Conservation (phyloP, 345 rosid genomes). For the Triadica sebifera region DNA sequence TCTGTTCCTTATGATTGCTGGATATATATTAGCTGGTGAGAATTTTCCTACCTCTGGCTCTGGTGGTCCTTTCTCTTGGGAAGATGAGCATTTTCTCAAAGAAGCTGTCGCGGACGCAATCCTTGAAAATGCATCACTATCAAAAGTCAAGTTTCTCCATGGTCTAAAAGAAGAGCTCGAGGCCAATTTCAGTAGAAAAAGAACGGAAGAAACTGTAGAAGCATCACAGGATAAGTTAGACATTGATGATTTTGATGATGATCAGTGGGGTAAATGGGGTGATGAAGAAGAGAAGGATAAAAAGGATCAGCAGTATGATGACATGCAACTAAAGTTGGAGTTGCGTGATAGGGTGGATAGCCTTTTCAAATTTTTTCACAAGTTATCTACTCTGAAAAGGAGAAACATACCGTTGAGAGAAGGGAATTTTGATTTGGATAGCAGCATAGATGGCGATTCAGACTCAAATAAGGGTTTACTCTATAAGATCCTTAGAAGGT, state of each 20-base stretch:
- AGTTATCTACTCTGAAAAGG: constrained; percentile 58
- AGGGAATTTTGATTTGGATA: constrained; percentile 50
- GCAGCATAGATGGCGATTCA: constrained; percentile 33
- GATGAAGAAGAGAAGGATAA: constrained; percentile 60
- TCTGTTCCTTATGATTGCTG: constrained; percentile 64
- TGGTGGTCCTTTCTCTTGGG: constrained; percentile 95
- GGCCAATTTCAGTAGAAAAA: constrained; percentile 46
- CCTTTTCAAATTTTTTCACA: constrained; percentile 77
- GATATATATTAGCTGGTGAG: constrained; percentile 92
- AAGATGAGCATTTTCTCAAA: constrained; percentile 89
- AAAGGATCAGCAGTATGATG: constrained; percentile 52
- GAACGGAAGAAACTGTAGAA: constrained; percentile 44
- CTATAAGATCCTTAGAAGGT: constrained; percentile 56
- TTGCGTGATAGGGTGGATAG: constrained; percentile 83
- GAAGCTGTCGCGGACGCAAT: constrained; percentile 81
- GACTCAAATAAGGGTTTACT: constrained; percentile 64
- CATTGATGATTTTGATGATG: constrained; percentile 88
- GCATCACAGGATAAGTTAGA: constrained; percentile 43
- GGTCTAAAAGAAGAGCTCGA: constrained; percentile 72
- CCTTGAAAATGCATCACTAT: constrained; percentile 64
- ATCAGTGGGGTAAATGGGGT: constrained; percentile 98
- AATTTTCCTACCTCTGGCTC: constrained; percentile 91
- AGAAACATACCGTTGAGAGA: constrained; percentile 51
- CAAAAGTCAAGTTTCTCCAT: constrained; percentile 68
- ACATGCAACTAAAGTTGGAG: constrained; percentile 87